phyloP scores from a whole-genome alignment of 495 filamentous ascomycete species.

The Venustampulla echinocandica region DNA sequence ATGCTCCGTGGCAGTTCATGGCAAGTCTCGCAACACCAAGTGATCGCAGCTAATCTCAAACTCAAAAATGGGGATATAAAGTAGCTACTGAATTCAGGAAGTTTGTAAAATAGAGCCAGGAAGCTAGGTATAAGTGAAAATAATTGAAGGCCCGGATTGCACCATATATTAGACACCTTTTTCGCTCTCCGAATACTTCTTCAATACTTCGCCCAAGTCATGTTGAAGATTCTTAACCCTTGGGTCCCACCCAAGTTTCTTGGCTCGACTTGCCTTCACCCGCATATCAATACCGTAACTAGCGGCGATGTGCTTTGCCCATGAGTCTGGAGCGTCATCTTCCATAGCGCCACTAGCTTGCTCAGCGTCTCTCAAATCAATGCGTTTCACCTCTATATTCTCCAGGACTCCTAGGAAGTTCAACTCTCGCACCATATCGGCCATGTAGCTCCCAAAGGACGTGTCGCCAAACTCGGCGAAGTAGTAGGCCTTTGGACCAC shows the following conservation, averaged over 20 bases:
- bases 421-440: neutral
- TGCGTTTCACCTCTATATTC: neutral
- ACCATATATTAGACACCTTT: no score
- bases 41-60: no score
- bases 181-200: neutral
- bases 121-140: no score
- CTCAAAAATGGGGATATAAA: no score
- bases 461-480: neutral
- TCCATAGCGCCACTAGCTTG: conserved; percentile 1
- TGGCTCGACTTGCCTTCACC: neutral
- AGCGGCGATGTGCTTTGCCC: conserved; percentile 6
- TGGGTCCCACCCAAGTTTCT: conserved; percentile 2
- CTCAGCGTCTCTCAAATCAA: neutral
- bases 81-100: no score
- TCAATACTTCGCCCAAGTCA: neutral
- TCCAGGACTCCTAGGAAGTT: neutral
- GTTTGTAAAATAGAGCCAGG: no score
- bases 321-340: neutral
- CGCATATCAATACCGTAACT: conserved; percentile 4
- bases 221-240: no score
- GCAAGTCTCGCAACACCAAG: no score
- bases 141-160: no score
- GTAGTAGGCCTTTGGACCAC: conserved; percentile 6
- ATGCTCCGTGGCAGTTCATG: no score
- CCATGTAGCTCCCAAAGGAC: neutral